Evolutionary conservation across 176 grass and related monocot species (phyloP), one percentile per base, ranked within the genome.

Genomic region (Eragrostis nindensis): DNA sequence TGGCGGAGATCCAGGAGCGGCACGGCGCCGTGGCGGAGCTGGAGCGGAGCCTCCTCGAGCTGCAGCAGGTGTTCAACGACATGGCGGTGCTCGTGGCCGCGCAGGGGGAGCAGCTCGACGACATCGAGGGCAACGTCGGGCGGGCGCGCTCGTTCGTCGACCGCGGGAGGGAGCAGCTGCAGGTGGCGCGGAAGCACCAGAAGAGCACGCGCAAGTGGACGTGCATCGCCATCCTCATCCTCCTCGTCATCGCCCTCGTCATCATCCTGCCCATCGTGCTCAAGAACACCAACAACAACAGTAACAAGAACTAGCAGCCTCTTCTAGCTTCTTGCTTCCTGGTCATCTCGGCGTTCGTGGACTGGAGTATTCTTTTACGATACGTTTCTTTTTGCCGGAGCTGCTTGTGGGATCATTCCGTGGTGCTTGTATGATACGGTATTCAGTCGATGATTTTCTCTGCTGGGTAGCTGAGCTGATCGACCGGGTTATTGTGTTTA

Each of bases 51-150:
- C 77, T 97, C 41, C 68, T 85, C 10, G 95, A 97, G 92, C 92
- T 97, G 62, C 95, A 97, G 77, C 95, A 97, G 83, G 95, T 97
- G 64, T 97, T 97, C 87, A 89, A 92, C 80, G 95, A 94, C 92
- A 97, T 97, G 95, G 89, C 95, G 0, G 95, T 97, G 39, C 90
- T 97, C 16, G 95, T 97, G 63, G 79, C 43, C 17, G 81, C 86
- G 63, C 95, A 97, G 86, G 95, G 95, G 17, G 91, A 97, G 89
- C 95, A 97, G 80, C 86, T 97, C 19, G 83, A 97, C 44, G 90
- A 94, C 73, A 97, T 97, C 66, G 92, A 97, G 87, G 87, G 83
- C 5, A 83, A 97, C 68, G 95, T 97, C 1, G 92, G 90, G 1
- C 81, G 90, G 0, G 95, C 95, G 0, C 13, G 85, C 3, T 94